Evolutionary conservation across 2,329 filamentous ascomycete species (phyloP), one percentile per base, ranked within the genome.

Genomic region (Ceratocystis alfenasii): DNA sequence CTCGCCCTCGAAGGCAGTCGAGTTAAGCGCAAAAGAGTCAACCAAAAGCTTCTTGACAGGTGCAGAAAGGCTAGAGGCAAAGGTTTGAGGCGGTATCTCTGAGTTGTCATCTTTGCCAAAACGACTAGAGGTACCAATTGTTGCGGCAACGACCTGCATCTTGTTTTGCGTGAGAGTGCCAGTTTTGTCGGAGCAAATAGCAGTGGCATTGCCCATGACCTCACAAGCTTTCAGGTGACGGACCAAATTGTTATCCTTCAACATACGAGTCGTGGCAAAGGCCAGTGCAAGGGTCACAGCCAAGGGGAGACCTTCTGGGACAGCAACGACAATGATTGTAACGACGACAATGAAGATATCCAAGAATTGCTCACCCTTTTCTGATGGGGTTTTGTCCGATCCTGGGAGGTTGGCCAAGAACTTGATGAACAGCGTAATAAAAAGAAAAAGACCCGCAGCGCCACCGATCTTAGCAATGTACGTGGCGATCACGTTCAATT

Each of bases 351-450:
- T 90, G 71, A 91, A 84, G 68, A 90, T 89, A 68, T 87, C 81
- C 70, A 90, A 79, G 71, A 90, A 90, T 64, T 83, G 80, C 71
- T 93, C 89, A 7, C 88, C 91, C 76, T 95, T 96, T 64, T 85
- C 74, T 2, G 89, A 85, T 2, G 90, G 80, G 0, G 81, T 80
- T 2, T 72, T 69, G 67, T 83, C 79, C 20, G 69, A 69, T 75
- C 80, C 73, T 5, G 79, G 78, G 2, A 96, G 81, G 12, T 83
- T 77, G 61, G 86, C 89, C 8, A 94, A 78, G 73, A 95, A 96
- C 71, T 90, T 83, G 76, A 96, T 92, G 72, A 96, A 84, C 15
- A 96, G 80, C 59, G 95, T 87, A 60, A 93, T 80, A 76, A 96
- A 96, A 60, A 96, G 79, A 7, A 90, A 77, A 15, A 94, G 78